These are phyloP conservation scores for Cutaneotrichosporon sp. DNA, from an alignment of 1,284 basidiomycete genomes.

Conservation along the genomic window DNA sequence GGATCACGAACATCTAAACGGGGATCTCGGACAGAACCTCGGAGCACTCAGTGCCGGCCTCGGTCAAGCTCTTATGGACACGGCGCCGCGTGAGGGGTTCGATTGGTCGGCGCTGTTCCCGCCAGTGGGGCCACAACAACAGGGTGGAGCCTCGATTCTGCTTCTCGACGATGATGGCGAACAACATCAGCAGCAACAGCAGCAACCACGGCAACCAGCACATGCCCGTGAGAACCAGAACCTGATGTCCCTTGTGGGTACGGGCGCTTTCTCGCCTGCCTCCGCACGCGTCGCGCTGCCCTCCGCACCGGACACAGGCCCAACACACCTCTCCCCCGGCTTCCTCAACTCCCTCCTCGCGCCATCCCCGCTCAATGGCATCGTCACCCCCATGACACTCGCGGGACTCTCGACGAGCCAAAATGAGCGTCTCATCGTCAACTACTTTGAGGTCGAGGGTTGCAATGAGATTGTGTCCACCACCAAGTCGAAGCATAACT, in stretches of 20 bases:
- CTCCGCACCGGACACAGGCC: not conserved
- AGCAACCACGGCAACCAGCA: not conserved
- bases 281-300: not conserved
- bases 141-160: not conserved
- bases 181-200: not conserved
- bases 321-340: not conserved
- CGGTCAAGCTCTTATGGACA: not conserved
- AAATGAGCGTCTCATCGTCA: slow-evolving; percentile 13
- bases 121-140: not conserved
- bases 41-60: not conserved
- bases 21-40: not conserved
- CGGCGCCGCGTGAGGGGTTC: not conserved
- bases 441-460: slow-evolving; percentile 20
- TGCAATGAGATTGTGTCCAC: slow-evolving; percentile 22
- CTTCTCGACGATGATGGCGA: not conserved
- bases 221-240: not conserved
- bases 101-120: not conserved
- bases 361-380: slow-evolving; percentile 1
- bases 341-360: slow-evolving; percentile 10
- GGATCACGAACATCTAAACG: no score
- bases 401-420: slow-evolving; percentile 1
- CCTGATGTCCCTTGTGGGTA: not conserved
- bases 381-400: slow-evolving; percentile 10
- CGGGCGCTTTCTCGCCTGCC: not conserved
- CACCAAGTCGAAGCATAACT: slow-evolving; percentile 17